Evolutionary conservation across 2,329 filamentous ascomycete species (phyloP).

Genomic region (Sarocladiaceae sp.): DNA sequence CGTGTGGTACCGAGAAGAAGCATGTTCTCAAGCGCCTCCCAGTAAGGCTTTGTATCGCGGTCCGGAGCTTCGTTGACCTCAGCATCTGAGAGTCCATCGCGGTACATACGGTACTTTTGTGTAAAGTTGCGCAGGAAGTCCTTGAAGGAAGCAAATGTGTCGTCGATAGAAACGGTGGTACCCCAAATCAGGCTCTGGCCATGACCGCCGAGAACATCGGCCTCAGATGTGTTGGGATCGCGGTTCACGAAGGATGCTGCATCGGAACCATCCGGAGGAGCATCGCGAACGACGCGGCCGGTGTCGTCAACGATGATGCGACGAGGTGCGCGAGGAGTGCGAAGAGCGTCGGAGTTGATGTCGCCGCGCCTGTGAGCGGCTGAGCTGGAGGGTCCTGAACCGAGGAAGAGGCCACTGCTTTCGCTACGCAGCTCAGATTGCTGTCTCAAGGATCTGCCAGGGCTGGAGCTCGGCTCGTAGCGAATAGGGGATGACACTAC

Average conservation of each 20-base stretch:
- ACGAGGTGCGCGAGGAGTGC: constrained; percentile 44
- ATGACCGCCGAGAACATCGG: constrained; percentile 75
- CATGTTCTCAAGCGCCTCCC: constrained; percentile 86
- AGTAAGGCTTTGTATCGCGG: constrained; percentile 76
- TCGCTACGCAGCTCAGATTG: constrained; percentile 75
- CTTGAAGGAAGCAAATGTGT: constrained; percentile 83
- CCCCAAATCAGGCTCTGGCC: constrained; percentile 90
- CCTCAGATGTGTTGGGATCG: constrained; percentile 86
- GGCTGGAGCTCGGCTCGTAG: constrained; percentile 88
- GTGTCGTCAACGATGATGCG: constrained; percentile 57
- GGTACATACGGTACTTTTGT: constrained; percentile 89
- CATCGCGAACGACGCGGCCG: constrained; percentile 54
- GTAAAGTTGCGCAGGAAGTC: constrained; percentile 92
- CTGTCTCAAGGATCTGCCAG: constrained; percentile 57
- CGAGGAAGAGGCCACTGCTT: constrained; percentile 81
- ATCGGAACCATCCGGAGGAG: constrained; percentile 48
- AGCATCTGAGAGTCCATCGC: constrained; percentile 75
- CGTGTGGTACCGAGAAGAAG: constrained; percentile 77
- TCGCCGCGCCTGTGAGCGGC: constrained; percentile 64
- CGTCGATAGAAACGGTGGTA: constrained; percentile 90
- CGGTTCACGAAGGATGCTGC: constrained; percentile 57
- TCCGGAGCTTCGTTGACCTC: constrained; percentile 67
- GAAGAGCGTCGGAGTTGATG: constrained; percentile 74
- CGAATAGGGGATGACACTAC: constrained; percentile 88
- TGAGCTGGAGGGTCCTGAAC: constrained; percentile 54